Evolutionary conservation across 768 basidiomycete species (phyloP).

Genomic region (Podaxis sp.): DNA sequence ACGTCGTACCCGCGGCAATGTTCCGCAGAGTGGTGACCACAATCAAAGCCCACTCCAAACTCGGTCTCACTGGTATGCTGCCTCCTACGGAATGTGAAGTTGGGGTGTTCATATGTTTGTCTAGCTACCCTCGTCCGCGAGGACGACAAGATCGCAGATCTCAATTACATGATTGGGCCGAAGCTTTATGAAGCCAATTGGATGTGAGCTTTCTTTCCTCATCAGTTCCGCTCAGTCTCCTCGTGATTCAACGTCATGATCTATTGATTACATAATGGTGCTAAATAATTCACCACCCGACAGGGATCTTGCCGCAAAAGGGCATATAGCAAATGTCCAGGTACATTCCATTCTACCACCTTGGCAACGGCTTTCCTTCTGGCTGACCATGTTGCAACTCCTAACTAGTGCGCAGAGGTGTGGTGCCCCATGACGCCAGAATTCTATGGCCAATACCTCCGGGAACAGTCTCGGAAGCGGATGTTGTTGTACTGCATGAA

Average conservation of each 20-base stretch:
- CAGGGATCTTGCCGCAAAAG: slow-evolving; percentile 95
- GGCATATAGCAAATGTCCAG: slow-evolving; percentile 99
- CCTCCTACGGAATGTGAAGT: slow-evolving; percentile 11
- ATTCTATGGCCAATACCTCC: slow-evolving; percentile 96
- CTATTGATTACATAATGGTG: slow-evolving; percentile 18
- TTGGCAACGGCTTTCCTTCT: background rate
- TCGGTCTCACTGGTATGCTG: slow-evolving; percentile 86
- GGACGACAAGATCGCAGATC: slow-evolving; percentile 97
- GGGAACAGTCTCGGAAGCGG: slow-evolving; percentile 88
- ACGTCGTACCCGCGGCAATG: slow-evolving; percentile 98
- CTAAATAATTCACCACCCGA: slow-evolving; percentile 16
- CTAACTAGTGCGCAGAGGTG: slow-evolving; percentile 89
- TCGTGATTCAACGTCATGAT: slow-evolving; percentile 6
- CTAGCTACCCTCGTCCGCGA: slow-evolving; percentile 96
- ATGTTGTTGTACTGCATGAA: slow-evolving; percentile 99
- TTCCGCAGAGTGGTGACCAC: slow-evolving; percentile 97
- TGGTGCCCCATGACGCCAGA: slow-evolving; percentile 99
- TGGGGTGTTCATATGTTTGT: background rate
- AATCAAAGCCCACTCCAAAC: slow-evolving; percentile 98
- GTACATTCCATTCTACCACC: slow-evolving; percentile 41
- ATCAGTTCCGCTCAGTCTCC: background rate
- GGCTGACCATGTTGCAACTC: slow-evolving; percentile 12
- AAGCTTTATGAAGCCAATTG: slow-evolving; percentile 99
- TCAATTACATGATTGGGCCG: slow-evolving; percentile 99
- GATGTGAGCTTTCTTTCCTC: slow-evolving; percentile 58